phyloP scores from a whole-genome alignment of 2,329 filamentous ascomycete genomes.

The Ceratocystis destructans region DNA sequence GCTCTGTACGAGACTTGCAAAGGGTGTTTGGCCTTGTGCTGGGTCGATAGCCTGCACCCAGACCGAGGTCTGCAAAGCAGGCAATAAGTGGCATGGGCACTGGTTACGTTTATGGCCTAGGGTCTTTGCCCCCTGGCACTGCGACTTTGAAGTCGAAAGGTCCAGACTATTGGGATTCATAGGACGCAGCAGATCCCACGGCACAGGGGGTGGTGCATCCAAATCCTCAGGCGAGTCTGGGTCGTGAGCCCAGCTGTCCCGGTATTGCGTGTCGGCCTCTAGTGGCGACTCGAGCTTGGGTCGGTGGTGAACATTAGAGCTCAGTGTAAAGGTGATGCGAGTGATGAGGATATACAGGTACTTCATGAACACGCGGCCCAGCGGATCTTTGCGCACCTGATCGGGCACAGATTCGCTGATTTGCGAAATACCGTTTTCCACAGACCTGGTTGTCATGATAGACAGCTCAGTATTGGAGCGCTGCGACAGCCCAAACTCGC shows the following conservation, averaged over 20 bases:
- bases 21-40: not conserved
- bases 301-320: conserved; percentile 14
- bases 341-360: conserved; percentile 17
- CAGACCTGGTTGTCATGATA: conserved; percentile 6
- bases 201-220: conserved; percentile 26
- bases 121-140: conserved; percentile 13
- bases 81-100: conserved; percentile 25
- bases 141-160: not conserved
- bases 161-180: conserved; percentile 17
- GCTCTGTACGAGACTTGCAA: conserved; percentile 5
- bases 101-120: conserved; percentile 22
- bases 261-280: not conserved
- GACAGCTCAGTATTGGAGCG: conserved; percentile 10
- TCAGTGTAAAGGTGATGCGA: not conserved
- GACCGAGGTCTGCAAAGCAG: conserved; percentile 22
- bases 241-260: conserved; percentile 21
- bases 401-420: conserved; percentile 8
- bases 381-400: not conserved
- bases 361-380: conserved; percentile 11
- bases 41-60: conserved; percentile 23
- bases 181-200: conserved; percentile 37
- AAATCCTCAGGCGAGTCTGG: conserved; percentile 22
- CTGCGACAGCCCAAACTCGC: not conserved
- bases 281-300: conserved; percentile 8
- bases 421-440: conserved; percentile 11